Base-by-base conservation (phyloP, 176 grass and related monocot species). In the Chloris gayana region DNA sequence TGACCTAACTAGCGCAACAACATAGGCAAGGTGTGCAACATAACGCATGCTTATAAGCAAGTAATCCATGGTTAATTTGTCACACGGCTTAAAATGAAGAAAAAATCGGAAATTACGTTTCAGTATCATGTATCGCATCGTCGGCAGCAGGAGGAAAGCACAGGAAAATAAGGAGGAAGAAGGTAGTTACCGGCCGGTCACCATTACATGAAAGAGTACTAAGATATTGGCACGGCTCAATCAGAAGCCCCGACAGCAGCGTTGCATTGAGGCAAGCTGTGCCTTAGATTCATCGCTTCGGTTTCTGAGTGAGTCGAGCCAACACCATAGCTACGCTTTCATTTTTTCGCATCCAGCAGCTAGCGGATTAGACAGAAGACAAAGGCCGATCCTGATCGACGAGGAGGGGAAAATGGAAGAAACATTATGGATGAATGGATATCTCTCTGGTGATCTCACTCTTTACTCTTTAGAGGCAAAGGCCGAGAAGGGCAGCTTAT, bases 201-300 rank as follows among this genome's bases (percentile, higher is more conserved):
- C 25, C 39, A 32, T 33, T 94, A 89, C 54, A 94, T 94, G 92
- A 94, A 97, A 87, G 79, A 80, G 83, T 57, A 90, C 89, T 91
- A 82, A 94, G 95, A 94, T 97, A 97, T 97, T 97, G 95, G 95
- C 95, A 88, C 95, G 95, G 92, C 92, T 94, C 88, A 94, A 94
- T 94, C 92, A 94, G 80, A 79, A 77, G 15, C 14, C 15, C 14
- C 9, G 10, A 13, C 15, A 50, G 47, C 14, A 50, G 47, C 45
- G 14, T 47, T 15, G 45, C 41, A 44, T 44, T 12, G 41, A 44
- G 41, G 46, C 2, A 31, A 1, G 18, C 63, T 42, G 21, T 18
- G 22, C 1, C 7, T 22, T 22, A 64, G 74, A 72, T 73, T 62
- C 63, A 50, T 81, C 10, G 22, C 13, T 68, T 14, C 31, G 37